A percentile compares a stretch with the other conserved stretches of the same genome.
phyloP scores from a whole-genome alignment of 352 stramenopile genomes.

The Globisporangium paddicum region DNA sequence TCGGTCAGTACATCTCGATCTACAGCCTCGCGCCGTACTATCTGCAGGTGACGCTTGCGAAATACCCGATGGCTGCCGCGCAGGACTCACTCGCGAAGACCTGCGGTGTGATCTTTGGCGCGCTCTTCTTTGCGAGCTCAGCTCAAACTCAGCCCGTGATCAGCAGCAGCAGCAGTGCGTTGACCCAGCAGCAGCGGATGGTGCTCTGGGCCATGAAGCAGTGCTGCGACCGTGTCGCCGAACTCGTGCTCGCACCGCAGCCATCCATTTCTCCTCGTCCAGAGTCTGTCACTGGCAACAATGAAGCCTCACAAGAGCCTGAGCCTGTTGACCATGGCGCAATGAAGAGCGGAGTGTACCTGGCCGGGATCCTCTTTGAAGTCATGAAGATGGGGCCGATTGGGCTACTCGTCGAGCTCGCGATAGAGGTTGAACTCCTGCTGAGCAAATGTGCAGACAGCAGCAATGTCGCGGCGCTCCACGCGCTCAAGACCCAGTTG shows the following conservation, averaged over 20 bases:
- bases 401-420: constrained; percentile 25
- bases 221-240: constrained; percentile 24
- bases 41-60: constrained; percentile 38
- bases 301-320: background rate
- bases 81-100: constrained; percentile 33
- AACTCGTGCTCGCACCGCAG: constrained; percentile 21
- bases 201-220: constrained; percentile 50
- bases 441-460: constrained; percentile 18
- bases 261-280: background rate
- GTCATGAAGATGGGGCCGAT: constrained; percentile 58
- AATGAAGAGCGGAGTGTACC: constrained; percentile 30
- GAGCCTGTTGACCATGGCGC: background rate
- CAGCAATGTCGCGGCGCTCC: constrained; percentile 14
- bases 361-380: constrained; percentile 49
- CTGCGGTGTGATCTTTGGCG: constrained; percentile 45
- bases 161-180: background rate
- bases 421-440: constrained; percentile 41
- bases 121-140: constrained; percentile 32
- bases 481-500: constrained; percentile 32
- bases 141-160: background rate
- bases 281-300: background rate
- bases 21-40: constrained; percentile 53
- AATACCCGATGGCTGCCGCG: constrained; percentile 29
- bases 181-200: constrained; percentile 22
- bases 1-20: constrained; percentile 40